Conservation (phyloP, 257 asterid species). For the Pogostemon cablin region DNA sequence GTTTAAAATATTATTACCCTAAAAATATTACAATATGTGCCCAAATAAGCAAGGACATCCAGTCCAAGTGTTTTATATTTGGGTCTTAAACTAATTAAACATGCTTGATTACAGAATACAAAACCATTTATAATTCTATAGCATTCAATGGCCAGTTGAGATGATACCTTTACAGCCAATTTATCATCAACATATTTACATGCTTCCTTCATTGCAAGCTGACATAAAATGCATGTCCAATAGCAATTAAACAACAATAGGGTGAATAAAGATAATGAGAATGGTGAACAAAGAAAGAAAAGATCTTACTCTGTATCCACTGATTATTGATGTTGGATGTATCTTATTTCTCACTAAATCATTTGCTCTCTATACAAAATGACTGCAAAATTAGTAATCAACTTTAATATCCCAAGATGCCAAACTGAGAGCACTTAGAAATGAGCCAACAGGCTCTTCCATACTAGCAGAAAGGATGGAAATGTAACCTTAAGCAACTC, state of each 20-base stretch:
- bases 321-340: constrained; percentile 87
- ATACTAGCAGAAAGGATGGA: not conserved
- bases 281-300: constrained; percentile 4
- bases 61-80: not conserved
- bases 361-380: constrained; percentile 75
- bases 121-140: constrained; percentile 3
- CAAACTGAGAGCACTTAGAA: not conserved
- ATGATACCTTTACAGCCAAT: constrained; percentile 71
- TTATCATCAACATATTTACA: constrained; percentile 88
- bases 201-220: constrained; percentile 98
- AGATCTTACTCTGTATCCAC: constrained; percentile 73
- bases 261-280: constrained; percentile 13
- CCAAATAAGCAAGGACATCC: constrained; percentile 5
- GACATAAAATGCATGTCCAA: constrained; percentile 34
- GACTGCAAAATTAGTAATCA: constrained; percentile 25
- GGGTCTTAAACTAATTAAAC: not conserved
- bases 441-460: constrained; percentile 1
- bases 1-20: not conserved
- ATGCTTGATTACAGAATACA: not conserved
- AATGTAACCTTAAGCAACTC: constrained; percentile 81
- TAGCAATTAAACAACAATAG: constrained; percentile 14
- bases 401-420: not conserved
- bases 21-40: not conserved
- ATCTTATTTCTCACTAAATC: constrained; percentile 88
- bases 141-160: constrained; percentile 6